Evolutionary conservation across 768 basidiomycete genomes (phyloP), one percentile per base, ranked within the genome.

Genomic region (Agrocybe pediades): DNA sequence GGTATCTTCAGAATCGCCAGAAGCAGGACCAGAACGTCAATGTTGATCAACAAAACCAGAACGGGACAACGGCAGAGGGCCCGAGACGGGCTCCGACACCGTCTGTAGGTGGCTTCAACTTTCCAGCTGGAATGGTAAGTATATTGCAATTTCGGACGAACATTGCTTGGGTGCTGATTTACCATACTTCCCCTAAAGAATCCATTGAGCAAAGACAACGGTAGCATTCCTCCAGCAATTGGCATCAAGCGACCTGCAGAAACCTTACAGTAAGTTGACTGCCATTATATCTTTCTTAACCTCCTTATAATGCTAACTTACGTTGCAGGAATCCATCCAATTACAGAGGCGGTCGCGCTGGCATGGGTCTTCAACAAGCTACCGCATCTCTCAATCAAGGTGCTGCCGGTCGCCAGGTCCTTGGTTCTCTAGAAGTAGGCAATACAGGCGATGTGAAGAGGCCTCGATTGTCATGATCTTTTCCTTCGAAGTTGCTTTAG

Each of bases 61-160:
- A 61, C 41, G 58, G 56, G 9, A n/a, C 24, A 61, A 62, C 49
- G 63, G 63, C 51, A 66, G 46, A 50, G 40, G 52, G 41, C 9
- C 43, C 30, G 2, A 58, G 62, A 51, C 66, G 65, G 29, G 60
- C 70, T 11, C 27, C 62, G 16, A 67, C 69, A 33, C 74, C 73
- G 20, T 72, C 79, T 2, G 68, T 74, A 53, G 81, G 81, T 23
- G 80, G 79, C 1, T 84, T 79, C 58, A 72, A 80, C 60, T 77
- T 78, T 51, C 77, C 79, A 0, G 66, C 75, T 45, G 78, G 75
- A 20, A 65, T 74, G 67, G 82, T 82, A 58, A 7, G 74, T 66
- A 21, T 13, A 15, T 19, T 0, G 26, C 40, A 49, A 8, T 41
- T 33, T 40, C 9, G 17, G 46, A 47, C 3, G 30, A 5, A 20